Base-by-base conservation (phyloP, 352 stramenopile genomes). In the Pythium myriotylum region DNA sequence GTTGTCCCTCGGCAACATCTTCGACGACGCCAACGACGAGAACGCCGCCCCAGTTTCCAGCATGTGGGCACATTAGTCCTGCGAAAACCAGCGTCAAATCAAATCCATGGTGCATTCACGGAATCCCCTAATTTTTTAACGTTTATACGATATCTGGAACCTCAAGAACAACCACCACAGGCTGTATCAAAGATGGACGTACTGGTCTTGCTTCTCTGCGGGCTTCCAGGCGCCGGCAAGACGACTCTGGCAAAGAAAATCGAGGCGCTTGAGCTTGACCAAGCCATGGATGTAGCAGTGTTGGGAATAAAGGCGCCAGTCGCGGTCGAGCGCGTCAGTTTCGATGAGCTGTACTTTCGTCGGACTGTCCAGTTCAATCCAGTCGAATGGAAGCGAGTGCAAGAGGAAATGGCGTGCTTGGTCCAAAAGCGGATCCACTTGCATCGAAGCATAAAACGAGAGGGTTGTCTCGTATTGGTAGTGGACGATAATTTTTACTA, bases 401-500 rank as follows among this genome's bases (percentile, higher is more conserved):
- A 92, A 52, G 43, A 62, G 39, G 62, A 67, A 6, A 91, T 92
- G 83, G 57, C 56, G 14, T 6, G 35, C 19, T 57, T 57, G 24
- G 68, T 86, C 16, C 54, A 54, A 12, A n/a, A 45, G 20, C 39
- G 53, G 32, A 9, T 66, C 69, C 13, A n/a, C 16, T 17, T 46
- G 22, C 43, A 54, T 23, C 32, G 20, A 3, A 43, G 35, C 0
- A 19, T 12, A 9, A 52, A 19, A 4, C 27, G 2, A 0, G 22
- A 52, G 0, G 40, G 22, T 5, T 54, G 59, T 7, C 49, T 82
- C 7, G 66, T 91, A 26, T 53, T 92, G 19, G 57, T 92, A 16
- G 65, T 89, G 2, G 84, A 92, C 39, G 84, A 92, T 53, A 91
- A 85, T 48, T 89, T 92, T 45, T 70, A 79, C 26, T 86, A 81